A percentile compares a stretch with the other conserved stretches of the same genome.
phyloP scores from a whole-genome alignment of 2,329 filamentous ascomycete species.

The Spiromastix sp. region DNA sequence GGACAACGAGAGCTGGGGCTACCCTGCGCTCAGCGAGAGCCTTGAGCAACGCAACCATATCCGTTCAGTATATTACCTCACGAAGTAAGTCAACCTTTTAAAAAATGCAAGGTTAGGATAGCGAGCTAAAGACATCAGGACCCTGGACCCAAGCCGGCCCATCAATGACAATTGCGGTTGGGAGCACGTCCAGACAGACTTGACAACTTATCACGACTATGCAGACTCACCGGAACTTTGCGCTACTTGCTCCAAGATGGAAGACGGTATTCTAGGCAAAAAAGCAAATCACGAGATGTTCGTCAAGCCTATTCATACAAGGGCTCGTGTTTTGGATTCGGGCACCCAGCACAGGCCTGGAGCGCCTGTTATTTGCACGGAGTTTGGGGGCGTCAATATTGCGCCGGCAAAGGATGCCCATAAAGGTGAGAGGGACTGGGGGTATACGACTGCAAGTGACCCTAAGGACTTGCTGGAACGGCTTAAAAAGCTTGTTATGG shows the following conservation, averaged over 20 bases:
- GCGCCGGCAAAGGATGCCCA: constrained; percentile 34
- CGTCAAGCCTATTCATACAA: no score
- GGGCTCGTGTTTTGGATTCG: no score
- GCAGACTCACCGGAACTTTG: constrained; percentile 46
- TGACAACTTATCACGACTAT: constrained; percentile 61
- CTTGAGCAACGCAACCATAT: constrained; percentile 54
- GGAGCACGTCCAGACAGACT: constrained; percentile 56
- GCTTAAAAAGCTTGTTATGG: constrained; percentile 49
- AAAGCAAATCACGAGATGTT: constrained; percentile 49
- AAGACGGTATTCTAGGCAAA: constrained; percentile 40
- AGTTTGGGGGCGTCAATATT: constrained; percentile 61
- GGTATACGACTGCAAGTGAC: constrained; percentile 56
- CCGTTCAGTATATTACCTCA: constrained; percentile 52
- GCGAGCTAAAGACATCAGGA: constrained; percentile 18
- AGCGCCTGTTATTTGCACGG: constrained; percentile 54
- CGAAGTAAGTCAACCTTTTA: constrained; percentile 40
- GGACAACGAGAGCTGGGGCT: constrained; percentile 56
- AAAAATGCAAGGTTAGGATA: no score
- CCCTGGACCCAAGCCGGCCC: constrained; percentile 51
- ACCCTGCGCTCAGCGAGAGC: constrained; percentile 46
- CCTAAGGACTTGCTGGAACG: constrained; percentile 48
- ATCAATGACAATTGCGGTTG: constrained; percentile 65
- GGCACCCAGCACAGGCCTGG: constrained; percentile 43
- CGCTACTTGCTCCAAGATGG: constrained; percentile 44
- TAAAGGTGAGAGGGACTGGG: constrained; percentile 48